A percentile compares a stretch with the other conserved stretches of the same genome.
phyloP scores from a whole-genome alignment of 306 rosid genomes.

The Vigna unguiculata region DNA sequence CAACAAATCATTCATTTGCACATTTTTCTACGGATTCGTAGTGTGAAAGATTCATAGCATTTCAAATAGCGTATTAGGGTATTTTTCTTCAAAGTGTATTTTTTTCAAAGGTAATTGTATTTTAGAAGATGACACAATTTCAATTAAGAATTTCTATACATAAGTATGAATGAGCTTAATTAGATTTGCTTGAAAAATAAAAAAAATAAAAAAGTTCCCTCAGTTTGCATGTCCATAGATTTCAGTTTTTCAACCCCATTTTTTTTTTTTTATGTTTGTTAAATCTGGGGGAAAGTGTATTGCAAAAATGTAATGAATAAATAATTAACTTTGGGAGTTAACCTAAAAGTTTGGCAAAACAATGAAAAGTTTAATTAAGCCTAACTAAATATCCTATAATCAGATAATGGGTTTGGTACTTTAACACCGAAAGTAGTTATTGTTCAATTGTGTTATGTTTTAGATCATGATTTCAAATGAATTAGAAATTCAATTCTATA shows the following conservation, averaged over 20 bases:
- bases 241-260: neutral
- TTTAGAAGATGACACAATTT: neutral
- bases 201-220: too few species aligned
- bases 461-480: neutral
- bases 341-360: slow-evolving; percentile 22
- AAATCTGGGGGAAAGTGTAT: neutral
- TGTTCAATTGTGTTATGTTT: neutral
- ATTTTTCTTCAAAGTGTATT: neutral
- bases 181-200: too few species aligned
- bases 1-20: neutral
- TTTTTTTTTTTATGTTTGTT: neutral
- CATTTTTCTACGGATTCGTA: neutral
- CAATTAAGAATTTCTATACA: neutral
- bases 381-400: neutral
- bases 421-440: slow-evolving; percentile 5
- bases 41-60: neutral
- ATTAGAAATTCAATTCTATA: too few species aligned
- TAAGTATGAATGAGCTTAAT: too few species aligned
- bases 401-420: slow-evolving; percentile 39
- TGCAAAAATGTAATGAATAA: neutral
- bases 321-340: neutral
- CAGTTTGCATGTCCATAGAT: neutral
- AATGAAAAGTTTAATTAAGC: slow-evolving; percentile 2
- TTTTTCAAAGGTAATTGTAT: neutral
- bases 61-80: neutral